Base-by-base conservation (phyloP, 2,329 filamentous ascomycete genomes). In the Colletotrichum tofieldiae region DNA sequence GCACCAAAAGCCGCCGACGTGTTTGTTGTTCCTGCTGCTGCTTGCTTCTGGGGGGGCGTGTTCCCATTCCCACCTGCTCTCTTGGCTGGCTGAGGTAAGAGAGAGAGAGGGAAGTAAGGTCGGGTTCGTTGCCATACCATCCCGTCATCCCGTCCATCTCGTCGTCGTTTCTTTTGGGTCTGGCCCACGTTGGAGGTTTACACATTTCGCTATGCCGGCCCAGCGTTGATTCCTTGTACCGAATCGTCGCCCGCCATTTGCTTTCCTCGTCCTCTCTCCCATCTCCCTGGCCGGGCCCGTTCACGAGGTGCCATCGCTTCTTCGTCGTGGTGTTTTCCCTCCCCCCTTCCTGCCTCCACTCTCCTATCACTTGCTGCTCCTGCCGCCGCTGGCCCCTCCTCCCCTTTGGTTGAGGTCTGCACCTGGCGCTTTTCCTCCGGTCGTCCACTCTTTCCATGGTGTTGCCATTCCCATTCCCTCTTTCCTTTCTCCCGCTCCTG, bases 391-490 rank as follows among this genome's bases (percentile, higher is more conserved):
- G 32, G n/a, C 26, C 37, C 67, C 35, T 32, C 29, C 29, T 55
- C 66, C 72, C 69, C 67, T 73, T 75, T 65, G 72, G 70, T 67
- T 73, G 70, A 55, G 52, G 52, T 55, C 52, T 55, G 32, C 52
- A 55, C 52, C 52, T 55, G 52, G 52, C 61, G 62, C 63, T 67
- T 65, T 76, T 63, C 61, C 73, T 77, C 60, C 35, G 43, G 32
- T 61, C 64, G 55, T 65, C 68, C 63, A 61, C 58, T 47, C 58
- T 69, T 65, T 69, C 67, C 74, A 73, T 73, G 66, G 73, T 75
- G 72, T 75, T 77, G 68, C 73, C 64, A 63, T 77, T 73, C 72
- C 60, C 75, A 75, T 73, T 76, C 74, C 29, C 29, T 6, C 6
- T 32, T 32, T 3, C 29, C 29, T 78, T 39, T 55, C 54, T 37